Conservation (phyloP, 495 filamentous ascomycete species). For the Oidiodendron maius region DNA sequence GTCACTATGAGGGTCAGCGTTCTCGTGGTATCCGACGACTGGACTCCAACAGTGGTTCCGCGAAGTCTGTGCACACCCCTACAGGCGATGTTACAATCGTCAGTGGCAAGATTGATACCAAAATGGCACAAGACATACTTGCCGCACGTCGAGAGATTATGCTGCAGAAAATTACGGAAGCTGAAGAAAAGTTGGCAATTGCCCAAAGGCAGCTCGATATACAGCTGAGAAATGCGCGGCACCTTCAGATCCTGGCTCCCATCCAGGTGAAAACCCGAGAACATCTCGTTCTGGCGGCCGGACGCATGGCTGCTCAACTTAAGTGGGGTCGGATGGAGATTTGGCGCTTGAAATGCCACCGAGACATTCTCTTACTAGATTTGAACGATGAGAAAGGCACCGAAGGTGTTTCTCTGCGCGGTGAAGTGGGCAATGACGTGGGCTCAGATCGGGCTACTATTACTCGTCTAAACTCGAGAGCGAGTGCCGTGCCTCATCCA, state of each 20-base stretch:
- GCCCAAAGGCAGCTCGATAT: conserved; percentile 72
- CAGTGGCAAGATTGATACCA: conserved; percentile 64
- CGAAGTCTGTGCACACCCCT: conserved; percentile 58
- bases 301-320: conserved; percentile 77
- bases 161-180: conserved; percentile 72
- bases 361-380: conserved; percentile 79
- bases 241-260: conserved; percentile 82
- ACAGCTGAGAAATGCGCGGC: conserved; percentile 84
- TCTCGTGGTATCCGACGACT: conserved; percentile 66
- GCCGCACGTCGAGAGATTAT: conserved; percentile 77
- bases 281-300: conserved; percentile 76
- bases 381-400: conserved; percentile 62
- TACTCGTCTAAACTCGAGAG: conserved; percentile 18
- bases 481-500: conserved; percentile 24
- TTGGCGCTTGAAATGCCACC: conserved; percentile 86
- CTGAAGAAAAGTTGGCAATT: conserved; percentile 71
- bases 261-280: conserved; percentile 84
- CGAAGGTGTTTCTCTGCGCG: background rate
- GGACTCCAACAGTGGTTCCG: conserved; percentile 44
- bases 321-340: conserved; percentile 93
- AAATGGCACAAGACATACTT: conserved; percentile 78
- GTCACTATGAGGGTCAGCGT: conserved; percentile 77
- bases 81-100: conserved; percentile 64
- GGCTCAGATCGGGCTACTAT: conserved; percentile 13
- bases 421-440: conserved; percentile 11